A percentile compares a stretch with the other conserved stretches of the same genome.
Evolutionary conservation across 164 flowering plant genomes (phyloP).

Genomic region (Magnolia changhungtana): DNA sequence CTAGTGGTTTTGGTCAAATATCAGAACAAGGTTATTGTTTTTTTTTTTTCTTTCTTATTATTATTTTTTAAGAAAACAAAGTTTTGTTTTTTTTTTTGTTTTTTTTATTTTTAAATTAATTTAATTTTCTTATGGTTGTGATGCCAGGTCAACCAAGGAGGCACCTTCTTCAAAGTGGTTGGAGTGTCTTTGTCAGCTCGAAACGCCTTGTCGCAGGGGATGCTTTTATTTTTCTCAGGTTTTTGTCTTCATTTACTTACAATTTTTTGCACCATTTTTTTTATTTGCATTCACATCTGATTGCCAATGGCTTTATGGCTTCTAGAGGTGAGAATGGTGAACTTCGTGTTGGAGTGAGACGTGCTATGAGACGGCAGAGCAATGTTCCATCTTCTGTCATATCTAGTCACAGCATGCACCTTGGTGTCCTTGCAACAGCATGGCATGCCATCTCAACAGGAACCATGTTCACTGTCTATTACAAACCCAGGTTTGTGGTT

Average conservation of each 20-base stretch:
- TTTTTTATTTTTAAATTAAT: background rate
- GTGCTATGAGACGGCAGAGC: constrained; percentile 90
- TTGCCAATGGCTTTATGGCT: background rate
- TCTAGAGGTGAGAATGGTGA: constrained; percentile 73
- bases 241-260: background rate
- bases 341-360: constrained; percentile 91
- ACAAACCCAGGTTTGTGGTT: constrained; percentile 81
- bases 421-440: constrained; percentile 92
- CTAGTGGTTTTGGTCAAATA: no score
- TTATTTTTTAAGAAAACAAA: no score
- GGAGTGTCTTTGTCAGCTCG: constrained; percentile 98
- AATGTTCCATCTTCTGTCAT: constrained; percentile 71
- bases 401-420: constrained; percentile 41
- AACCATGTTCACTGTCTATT: constrained; percentile 63
- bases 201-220: constrained; percentile 98
- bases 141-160: constrained; percentile 89
- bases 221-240: constrained; percentile 97
- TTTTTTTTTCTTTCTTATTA: no score
- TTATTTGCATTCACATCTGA: background rate
- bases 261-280: background rate
- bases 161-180: constrained; percentile 97
- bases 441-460: constrained; percentile 76
- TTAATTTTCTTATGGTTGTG: background rate
- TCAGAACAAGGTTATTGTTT: no score
- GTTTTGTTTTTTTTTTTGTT: no score